Conservation (phyloP, 306 rosid species). For the Lathyrus sativus region DNA sequence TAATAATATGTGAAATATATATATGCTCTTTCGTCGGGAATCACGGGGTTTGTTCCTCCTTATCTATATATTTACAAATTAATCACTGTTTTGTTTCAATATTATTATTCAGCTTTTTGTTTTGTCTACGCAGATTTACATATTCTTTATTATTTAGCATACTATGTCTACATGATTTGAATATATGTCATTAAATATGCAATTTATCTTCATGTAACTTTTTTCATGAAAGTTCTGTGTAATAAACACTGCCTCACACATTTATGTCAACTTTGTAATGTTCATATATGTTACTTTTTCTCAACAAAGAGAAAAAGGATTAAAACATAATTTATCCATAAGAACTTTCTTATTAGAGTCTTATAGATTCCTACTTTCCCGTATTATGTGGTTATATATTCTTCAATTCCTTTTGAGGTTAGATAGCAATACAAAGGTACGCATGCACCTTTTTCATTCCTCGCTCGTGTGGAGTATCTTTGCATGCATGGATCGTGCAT, state of each 20-base stretch:
- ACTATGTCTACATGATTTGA: background rate
- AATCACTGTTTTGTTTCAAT: constrained; percentile 27
- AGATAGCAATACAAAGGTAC: background rate
- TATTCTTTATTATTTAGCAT: background rate
- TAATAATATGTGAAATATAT: constrained; percentile 35
- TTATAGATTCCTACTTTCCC: background rate
- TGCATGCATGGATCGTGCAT: constrained; percentile 57
- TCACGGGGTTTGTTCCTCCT: constrained; percentile 72
- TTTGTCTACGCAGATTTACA: constrained; percentile 8
- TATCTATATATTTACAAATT: constrained; percentile 21
- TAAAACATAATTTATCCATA: background rate
- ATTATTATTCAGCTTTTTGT: constrained; percentile 3
- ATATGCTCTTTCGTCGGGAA: constrained; percentile 52
- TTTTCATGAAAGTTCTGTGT: background rate
- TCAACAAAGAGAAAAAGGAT: background rate
- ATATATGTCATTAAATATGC: background rate
- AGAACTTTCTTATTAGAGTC: background rate
- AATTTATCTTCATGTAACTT: background rate
- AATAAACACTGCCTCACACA: too few relatives aligned
- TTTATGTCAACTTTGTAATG: too few relatives aligned
- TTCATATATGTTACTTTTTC: background rate
- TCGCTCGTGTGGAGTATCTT: constrained; percentile 51
- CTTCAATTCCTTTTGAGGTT: constrained; percentile 29
- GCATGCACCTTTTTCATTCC: constrained; percentile 59
- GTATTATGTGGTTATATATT: constrained; percentile 1